phyloP scores from a whole-genome alignment of 1,284 basidiomycete species.

The Tilletia horrida region DNA sequence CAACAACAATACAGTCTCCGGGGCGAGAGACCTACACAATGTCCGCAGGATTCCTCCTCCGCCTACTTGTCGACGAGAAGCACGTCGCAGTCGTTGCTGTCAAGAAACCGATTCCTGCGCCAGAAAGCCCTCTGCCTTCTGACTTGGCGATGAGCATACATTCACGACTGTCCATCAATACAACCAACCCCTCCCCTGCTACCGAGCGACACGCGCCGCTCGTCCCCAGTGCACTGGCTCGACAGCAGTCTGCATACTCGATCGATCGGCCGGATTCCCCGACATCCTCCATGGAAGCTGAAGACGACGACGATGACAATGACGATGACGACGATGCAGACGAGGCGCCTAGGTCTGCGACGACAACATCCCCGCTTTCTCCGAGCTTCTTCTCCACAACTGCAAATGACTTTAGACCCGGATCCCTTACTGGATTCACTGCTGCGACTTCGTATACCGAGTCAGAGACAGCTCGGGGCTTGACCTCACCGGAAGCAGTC shows the following conservation, averaged over 20 bases:
- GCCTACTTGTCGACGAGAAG: conserved; percentile 47
- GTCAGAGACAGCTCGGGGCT: no score
- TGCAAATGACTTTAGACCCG: not conserved
- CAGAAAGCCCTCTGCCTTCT: conserved; percentile 5
- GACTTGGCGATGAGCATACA: conserved; percentile 5
- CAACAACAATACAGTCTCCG: conserved; percentile 28
- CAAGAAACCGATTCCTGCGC: conserved; percentile 39
- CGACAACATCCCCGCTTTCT: not conserved
- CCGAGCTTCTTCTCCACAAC: conserved; percentile 5
- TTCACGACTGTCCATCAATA: not conserved
- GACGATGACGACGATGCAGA: not conserved
- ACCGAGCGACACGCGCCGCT: no score
- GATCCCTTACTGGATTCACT: no score
- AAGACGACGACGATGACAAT: not conserved
- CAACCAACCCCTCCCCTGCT: not conserved
- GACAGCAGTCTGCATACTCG: not conserved
- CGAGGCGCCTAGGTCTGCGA: not conserved
- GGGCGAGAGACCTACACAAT: conserved; percentile 44
- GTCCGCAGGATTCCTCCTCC: conserved; percentile 42
- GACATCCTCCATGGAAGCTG: conserved; percentile 8
- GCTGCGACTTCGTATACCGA: no score
- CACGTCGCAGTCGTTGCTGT: conserved; percentile 49
- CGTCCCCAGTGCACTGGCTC: no score
- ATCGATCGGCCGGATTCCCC: not conserved
- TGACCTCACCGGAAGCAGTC: not conserved